Evolutionary conservation across 768 basidiomycete species (phyloP), one percentile per base, ranked within the genome.

Genomic region (Saitozyma sp.): DNA sequence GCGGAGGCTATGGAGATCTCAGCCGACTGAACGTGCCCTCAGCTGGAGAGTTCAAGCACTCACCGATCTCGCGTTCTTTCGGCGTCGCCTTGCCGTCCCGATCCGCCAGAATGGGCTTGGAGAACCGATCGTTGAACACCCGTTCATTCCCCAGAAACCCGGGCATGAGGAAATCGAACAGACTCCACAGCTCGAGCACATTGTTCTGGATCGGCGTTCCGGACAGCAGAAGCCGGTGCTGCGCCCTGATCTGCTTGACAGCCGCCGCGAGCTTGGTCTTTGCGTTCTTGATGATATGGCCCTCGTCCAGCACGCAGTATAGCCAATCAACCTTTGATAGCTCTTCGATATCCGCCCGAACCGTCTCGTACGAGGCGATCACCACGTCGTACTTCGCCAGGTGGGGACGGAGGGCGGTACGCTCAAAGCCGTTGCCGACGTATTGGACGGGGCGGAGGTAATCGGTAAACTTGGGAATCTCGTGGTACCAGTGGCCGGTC

Each of bases 121-220:
- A 88, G 75, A 96, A 99, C 39, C 91, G 86, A 61, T 98, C 93
- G 71, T 92, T 95, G 83, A 99, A 99, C 2, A 88, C 89, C 13
- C 87, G 79, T 78, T 98, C 96, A 11, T 89, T 92, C n/a, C 96
- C 96, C 56, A 99, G 82, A 82, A 99, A 98, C 4, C 96, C 96
- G 14, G 96, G 96, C 96, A 99, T 99, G 68, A 99, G 82, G 82
- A 98, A 99, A 80, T 99, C 96, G 79, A 99, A 99, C 50, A 99
- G 82, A 79, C 92, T 96, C 96, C 96, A 99, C 2, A 99, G 82
- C 77, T 99, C 96, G 54, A 99, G 83, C 2, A 99, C 93, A 76
- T 99, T 98, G 78, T 99, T 99, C 81, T 99, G 96, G 61, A 99
- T 98, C 0, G 96, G 96, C 7, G 96, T 99, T 43, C 96, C 96